Evolutionary conservation across 768 basidiomycete species (phyloP), one percentile per base, ranked within the genome.

Genomic region (Russula sp.): DNA sequence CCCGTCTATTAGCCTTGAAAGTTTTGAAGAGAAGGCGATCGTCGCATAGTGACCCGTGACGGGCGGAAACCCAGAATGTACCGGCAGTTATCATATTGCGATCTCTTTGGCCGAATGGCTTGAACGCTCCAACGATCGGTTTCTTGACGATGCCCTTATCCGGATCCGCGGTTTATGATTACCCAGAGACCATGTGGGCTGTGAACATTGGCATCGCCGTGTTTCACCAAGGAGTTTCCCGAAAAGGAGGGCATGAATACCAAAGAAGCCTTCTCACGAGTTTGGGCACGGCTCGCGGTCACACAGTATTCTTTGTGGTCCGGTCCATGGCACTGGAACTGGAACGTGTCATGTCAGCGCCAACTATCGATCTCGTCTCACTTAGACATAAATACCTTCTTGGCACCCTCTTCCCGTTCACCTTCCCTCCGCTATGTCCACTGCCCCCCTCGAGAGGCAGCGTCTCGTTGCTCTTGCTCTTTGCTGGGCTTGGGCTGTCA

Each of bases 381-480:
- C 27, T 3, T 14, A 14, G 11, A 7, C 31, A 56, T 63, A 63
- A 63, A 65, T 62, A 57, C 55, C 14, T 14, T 13, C 27, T 54
- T n/a, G 10, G 32, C 22, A 10, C 18, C n/a, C 18, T 7, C 7
- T 6, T 8, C 13, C 40, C n/a, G 11, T 45, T 34, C 22, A 16
- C 13, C 42, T n/a, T 14, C 34, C 18, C 34, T 52, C 31, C 37
- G 35, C 20, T 34, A 66, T 66, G 66, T 54, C 57, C 9, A 13
- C n/a, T 44, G 42, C 54, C 11, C 60, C 59, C 50, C 53, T 66
- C 44, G 57, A 57, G 51, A 64, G 56, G 32, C 55, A 70, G 42
- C 73, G 71, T 58, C 64, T 74, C 67, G 58, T 58, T 44, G 56
- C 73, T 20, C 71, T 75, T 62, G 64, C 67, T 55, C 68, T 76